Conservation (phyloP, 2,329 filamentous ascomycete genomes). For the Cladosporium cucumerinum region DNA sequence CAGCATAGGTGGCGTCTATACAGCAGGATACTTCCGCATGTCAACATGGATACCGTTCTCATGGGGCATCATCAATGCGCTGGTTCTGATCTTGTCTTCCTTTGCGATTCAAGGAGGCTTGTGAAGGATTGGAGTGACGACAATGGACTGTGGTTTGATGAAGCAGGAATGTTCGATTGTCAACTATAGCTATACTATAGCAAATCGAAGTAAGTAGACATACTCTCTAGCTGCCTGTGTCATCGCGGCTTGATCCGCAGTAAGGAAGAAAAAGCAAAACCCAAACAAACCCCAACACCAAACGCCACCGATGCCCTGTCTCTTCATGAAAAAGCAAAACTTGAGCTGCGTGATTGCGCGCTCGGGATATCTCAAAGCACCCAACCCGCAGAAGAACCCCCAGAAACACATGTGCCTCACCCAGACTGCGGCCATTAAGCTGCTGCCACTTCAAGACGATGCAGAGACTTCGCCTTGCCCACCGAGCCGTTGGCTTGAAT, state of each 20-base stretch:
- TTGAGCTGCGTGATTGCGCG: neutral
- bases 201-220: neutral
- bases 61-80: conserved; percentile 80
- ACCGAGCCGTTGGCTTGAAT: neutral
- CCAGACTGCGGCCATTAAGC: neutral
- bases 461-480: neutral
- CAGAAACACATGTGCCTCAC: neutral
- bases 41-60: conserved; percentile 91
- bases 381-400: neutral
- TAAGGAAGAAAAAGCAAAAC: neutral
- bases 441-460: neutral
- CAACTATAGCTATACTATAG: neutral
- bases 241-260: neutral
- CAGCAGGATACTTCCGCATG: conserved; percentile 81
- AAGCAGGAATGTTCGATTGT: neutral
- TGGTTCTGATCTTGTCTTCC: conserved; percentile 79
- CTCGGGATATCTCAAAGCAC: neutral
- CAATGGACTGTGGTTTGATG: neutral
- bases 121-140: conserved; percentile 42
- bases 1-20: conserved; percentile 76
- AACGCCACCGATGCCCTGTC: neutral
- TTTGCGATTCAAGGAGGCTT: conserved; percentile 91
- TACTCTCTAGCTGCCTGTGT: neutral
- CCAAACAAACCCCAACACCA: neutral
- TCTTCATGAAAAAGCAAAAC: neutral